Evolutionary conservation across 208 protist genomes (phyloP).

Genomic region (Crithidia mellificae): DNA sequence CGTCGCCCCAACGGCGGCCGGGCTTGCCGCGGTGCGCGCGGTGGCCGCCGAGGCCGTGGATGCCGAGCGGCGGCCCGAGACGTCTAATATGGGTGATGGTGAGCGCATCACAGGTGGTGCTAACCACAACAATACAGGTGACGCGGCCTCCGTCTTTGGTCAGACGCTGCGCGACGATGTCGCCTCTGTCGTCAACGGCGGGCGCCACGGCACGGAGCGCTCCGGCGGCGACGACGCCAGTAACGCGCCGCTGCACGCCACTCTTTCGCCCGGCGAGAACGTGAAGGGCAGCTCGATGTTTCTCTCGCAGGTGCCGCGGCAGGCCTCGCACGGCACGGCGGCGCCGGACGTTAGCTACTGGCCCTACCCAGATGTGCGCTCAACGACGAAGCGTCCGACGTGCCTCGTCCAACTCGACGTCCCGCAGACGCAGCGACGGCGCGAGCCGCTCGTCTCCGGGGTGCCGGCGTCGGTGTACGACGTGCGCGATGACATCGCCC

Average conservation of each 20-base stretch:
- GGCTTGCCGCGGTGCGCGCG: not conserved
- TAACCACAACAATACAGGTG: too few relatives aligned
- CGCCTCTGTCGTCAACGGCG: not conserved
- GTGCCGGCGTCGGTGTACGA: conserved; percentile 68
- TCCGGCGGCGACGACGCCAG: not conserved
- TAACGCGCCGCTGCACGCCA: not conserved
- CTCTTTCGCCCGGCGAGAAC: conserved; percentile 32
- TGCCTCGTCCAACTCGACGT: conserved; percentile 50
- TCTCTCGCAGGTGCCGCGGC: conserved; percentile 49
- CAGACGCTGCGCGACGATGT: conserved; percentile 21
- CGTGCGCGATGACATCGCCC: conserved; percentile 55
- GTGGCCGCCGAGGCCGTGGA: not conserved
- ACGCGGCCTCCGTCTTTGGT: not conserved
- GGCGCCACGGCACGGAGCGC: conserved; percentile 6
- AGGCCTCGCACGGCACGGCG: conserved; percentile 32
- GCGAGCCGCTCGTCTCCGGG: conserved; percentile 42
- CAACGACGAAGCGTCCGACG: conserved; percentile 47
- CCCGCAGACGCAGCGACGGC: conserved; percentile 41
- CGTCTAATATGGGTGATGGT: not conserved
- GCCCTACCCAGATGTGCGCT: conserved; percentile 78
- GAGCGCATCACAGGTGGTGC: not conserved
- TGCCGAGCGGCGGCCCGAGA: not conserved
- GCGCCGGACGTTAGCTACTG: conserved; percentile 74
- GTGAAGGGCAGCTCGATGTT: conserved; percentile 76
- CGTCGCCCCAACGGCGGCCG: not conserved